Evolutionary conservation across 257 asterid genomes (phyloP).

Genomic region (Gardenia jasminoides): DNA sequence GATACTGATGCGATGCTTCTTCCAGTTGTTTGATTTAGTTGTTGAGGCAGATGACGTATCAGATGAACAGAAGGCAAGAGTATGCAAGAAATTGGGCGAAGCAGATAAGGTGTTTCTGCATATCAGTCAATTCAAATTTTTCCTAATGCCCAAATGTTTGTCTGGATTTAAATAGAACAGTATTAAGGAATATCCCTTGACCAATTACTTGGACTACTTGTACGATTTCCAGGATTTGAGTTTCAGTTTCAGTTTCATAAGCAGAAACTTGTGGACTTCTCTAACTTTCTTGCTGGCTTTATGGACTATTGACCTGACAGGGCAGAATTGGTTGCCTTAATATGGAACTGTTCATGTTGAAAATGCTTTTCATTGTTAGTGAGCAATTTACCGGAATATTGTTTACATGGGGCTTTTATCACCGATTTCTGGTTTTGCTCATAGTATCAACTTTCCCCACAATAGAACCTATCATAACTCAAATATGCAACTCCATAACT

Average conservation of each 20-base stretch:
- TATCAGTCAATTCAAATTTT: not conserved
- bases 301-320: not conserved
- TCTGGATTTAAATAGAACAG: not conserved
- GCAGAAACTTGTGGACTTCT: not conserved
- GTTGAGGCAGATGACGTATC: constrained; percentile 63
- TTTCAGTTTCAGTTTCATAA: not conserved
- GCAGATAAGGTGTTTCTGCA: constrained; percentile 68
- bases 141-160: not conserved
- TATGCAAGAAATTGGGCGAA: constrained; percentile 89
- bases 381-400: not conserved
- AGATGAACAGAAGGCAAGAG: constrained; percentile 85
- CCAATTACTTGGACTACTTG: not conserved
- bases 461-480: not conserved
- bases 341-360: not conserved
- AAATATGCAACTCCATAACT: not conserved
- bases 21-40: constrained; percentile 71
- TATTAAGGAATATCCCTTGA: not conserved
- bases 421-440: not conserved
- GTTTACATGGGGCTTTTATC: not conserved
- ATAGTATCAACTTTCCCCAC: not conserved
- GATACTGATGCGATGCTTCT: constrained; percentile 35
- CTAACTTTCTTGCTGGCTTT: not conserved
- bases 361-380: not conserved
- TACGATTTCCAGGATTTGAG: not conserved
- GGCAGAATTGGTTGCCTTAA: not conserved